These are phyloP conservation scores for Akanthomyces muscarius DNA, from an alignment of 2,329 filamentous ascomycete genomes.

Conservation along the genomic window DNA sequence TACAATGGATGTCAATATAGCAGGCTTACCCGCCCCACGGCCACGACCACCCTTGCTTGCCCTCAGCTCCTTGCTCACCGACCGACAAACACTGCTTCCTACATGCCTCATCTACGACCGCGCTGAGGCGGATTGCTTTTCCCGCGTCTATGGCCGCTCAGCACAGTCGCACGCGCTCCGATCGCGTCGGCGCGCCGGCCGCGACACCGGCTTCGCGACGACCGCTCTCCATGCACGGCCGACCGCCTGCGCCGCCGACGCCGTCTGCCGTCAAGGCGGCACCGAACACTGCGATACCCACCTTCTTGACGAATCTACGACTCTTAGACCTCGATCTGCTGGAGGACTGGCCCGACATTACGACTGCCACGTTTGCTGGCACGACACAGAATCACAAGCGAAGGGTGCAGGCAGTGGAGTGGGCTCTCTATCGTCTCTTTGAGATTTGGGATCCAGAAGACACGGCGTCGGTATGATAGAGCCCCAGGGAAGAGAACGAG, in stretches of 20 bases:
- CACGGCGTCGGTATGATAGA: conserved; percentile 68
- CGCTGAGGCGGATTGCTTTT: background rate
- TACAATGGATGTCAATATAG: background rate
- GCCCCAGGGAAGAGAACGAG: too few relatives aligned
- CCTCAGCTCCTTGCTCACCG: conserved; percentile 5
- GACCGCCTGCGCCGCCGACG: background rate
- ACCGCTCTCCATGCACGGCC: conserved; percentile 10
- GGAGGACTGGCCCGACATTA: conserved; percentile 77
- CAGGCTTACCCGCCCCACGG: background rate
- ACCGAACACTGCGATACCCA: background rate
- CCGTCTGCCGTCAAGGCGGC: background rate
- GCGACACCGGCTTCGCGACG: conserved; percentile 2
- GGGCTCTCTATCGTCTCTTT: conserved; percentile 86
- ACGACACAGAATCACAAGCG: conserved; percentile 72
- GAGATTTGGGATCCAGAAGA: conserved; percentile 75
- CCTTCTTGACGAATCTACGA: conserved; percentile 78
- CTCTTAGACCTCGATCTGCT: conserved; percentile 74
- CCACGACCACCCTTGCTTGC: background rate
- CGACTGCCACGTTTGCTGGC: conserved; percentile 65
- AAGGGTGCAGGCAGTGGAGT: conserved; percentile 79
- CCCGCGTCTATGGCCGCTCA: conserved; percentile 15
- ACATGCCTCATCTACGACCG: background rate
- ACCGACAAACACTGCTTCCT: background rate
- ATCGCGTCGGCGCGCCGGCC: conserved; percentile 8
- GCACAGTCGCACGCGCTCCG: conserved; percentile 11